Evolutionary conservation across 2,329 filamentous ascomycete genomes (phyloP).

Genomic region (Diaporthe vaccinii): DNA sequence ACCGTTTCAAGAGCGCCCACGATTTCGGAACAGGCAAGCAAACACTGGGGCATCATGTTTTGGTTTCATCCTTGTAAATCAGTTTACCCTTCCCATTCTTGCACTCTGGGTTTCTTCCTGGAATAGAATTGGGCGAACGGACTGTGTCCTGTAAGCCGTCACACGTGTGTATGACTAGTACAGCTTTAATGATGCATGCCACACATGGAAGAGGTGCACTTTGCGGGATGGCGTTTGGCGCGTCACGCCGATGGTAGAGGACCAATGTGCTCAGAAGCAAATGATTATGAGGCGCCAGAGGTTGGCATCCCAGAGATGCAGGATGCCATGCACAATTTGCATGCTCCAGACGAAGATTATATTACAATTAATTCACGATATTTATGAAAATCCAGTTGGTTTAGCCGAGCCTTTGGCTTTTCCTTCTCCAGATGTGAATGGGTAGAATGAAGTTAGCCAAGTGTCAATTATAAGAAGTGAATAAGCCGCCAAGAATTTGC

Average conservation of each 20-base stretch:
- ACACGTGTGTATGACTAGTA: conserved; percentile 26
- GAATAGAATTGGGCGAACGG: conserved; percentile 6
- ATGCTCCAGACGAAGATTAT: not conserved
- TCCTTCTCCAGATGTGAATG: not conserved
- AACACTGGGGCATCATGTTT: not conserved
- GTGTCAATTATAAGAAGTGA: not conserved
- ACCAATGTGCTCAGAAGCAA: not conserved
- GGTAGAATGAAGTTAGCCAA: not conserved
- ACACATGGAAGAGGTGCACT: conserved; percentile 8
- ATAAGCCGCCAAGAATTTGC: not conserved
- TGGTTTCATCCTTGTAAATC: conserved; percentile 24
- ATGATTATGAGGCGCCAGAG: not conserved
- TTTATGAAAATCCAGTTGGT: not conserved
- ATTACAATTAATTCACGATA: conserved; percentile 30
- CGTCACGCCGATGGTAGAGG: not conserved
- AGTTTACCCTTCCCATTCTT: conserved; percentile 5
- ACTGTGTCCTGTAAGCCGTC: conserved; percentile 9
- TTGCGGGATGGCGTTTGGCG: conserved; percentile 3
- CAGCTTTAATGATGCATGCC: conserved; percentile 32
- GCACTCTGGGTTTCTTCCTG: conserved; percentile 17
- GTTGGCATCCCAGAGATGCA: not conserved
- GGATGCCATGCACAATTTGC: not conserved
- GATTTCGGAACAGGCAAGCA: conserved; percentile 11
- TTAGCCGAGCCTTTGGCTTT: not conserved
- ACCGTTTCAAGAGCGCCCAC: not conserved